A percentile compares a stretch with the other conserved stretches of the same genome.
Evolutionary conservation across 768 basidiomycete species (phyloP).

Genomic region (Macrolepiota fuliginosa): DNA sequence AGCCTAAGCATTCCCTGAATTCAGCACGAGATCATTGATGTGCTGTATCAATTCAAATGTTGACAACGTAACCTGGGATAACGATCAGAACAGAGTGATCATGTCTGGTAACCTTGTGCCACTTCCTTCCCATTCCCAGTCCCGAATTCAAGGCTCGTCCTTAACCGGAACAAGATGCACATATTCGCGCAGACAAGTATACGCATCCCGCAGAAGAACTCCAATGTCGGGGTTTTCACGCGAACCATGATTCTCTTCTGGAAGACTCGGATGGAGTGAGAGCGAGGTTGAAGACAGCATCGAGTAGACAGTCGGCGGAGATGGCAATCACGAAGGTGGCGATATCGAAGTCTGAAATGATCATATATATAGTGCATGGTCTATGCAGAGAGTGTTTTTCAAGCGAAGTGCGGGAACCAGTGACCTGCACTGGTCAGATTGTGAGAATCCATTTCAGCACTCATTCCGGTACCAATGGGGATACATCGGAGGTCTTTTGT

Average conservation of each 20-base stretch:
- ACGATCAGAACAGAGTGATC: background rate
- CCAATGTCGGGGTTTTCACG: background rate
- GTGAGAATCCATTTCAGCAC: background rate
- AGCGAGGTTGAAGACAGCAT: background rate
- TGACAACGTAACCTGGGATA: no score
- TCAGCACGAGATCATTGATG: no score
- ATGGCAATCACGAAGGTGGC: background rate
- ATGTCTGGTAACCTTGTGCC: background rate
- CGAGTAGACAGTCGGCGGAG: conserved; percentile 1
- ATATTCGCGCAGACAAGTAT: background rate
- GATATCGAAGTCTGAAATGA: background rate
- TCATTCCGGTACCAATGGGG: background rate
- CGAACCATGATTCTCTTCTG: background rate
- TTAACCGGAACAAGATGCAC: background rate
- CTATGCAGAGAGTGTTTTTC: background rate
- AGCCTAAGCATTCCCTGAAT: no score
- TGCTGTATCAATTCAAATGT: no score
- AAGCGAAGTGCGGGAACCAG: background rate
- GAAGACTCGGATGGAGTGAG: conserved; percentile 1
- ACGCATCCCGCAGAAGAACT: background rate
- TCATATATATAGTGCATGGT: background rate
- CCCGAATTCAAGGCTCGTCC: background rate
- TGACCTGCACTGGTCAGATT: background rate
- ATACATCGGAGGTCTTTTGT: background rate
- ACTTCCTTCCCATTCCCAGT: background rate